Evolutionary conservation across 2,329 filamentous ascomycete species (phyloP).

Genomic region (Fusarium praegraminearum): DNA sequence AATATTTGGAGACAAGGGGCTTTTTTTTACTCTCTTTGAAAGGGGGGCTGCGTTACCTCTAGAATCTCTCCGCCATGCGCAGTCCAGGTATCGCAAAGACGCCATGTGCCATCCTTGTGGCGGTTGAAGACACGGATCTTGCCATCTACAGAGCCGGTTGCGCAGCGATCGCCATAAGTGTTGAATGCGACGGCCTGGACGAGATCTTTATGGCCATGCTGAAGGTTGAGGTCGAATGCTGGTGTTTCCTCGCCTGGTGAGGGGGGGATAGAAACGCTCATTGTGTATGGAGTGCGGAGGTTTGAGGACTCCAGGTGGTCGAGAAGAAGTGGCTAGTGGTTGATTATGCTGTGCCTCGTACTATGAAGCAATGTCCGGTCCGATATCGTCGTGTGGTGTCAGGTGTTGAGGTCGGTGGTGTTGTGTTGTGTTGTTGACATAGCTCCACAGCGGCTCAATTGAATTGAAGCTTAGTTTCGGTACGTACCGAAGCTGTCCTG

Average conservation of each 20-base stretch:
- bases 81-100: slow-evolving; percentile 86
- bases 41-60: slow-evolving; percentile 69
- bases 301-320: background rate
- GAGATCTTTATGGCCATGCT: slow-evolving; percentile 81
- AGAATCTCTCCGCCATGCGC: slow-evolving; percentile 92
- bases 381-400: slow-evolving; percentile 22
- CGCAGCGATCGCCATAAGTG: slow-evolving; percentile 89
- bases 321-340: background rate
- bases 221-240: slow-evolving; percentile 70
- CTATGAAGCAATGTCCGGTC: background rate
- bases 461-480: slow-evolving; percentile 33
- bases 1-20: slow-evolving; percentile 25
- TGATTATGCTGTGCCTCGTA: background rate
- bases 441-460: slow-evolving; percentile 44
- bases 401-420: slow-evolving; percentile 14
- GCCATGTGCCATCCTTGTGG: slow-evolving; percentile 82
- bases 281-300: slow-evolving; percentile 21
- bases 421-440: slow-evolving; percentile 43
- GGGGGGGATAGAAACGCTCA: slow-evolving; percentile 51
- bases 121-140: slow-evolving; percentile 92
- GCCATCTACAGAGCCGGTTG: slow-evolving; percentile 91
- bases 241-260: slow-evolving; percentile 60
- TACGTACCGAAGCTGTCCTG: slow-evolving; percentile 29
- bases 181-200: slow-evolving; percentile 91
- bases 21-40: slow-evolving; percentile 26